Base-by-base conservation (phyloP, 2,329 filamentous ascomycete genomes). In the Ophiostoma sp. region DNA sequence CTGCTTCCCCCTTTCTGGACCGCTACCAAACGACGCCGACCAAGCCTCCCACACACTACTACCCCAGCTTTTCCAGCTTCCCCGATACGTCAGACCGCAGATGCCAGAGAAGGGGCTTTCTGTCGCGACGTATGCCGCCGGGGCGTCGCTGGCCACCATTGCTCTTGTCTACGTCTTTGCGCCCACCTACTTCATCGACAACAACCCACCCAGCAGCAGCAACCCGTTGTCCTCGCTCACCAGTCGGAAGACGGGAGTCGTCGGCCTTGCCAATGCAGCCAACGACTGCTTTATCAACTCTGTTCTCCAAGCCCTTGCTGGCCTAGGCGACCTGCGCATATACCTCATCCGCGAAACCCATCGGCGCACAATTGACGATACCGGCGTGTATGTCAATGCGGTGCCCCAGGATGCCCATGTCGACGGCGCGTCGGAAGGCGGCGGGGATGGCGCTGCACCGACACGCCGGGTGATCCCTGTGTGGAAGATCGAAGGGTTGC, bases 271-370 rank as follows among this genome's bases (percentile, higher is more conserved):
- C 67, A 99, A 99, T 78, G 88, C 92, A 8, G 95, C 94, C 73
- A 99, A 99, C 79, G 95, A 95, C 78, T 95, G 91, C 81, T 95
- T 94, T 79, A 97, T 98, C 81, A 99, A 99, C 79, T 97, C 93
- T 38, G 90, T 97, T 27, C 85, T 99, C 47, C 95, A 99, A 80
- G 93, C 92, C 7, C 84, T 99, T 60, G 94, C 95, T 14, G 95
- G 95, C 2, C 82, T 98, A 44, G 91, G 90, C 65, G 93, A 98
- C 76, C 82, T 99, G 75, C 89, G 95, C 72, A 79, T 95, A 73
- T 99, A 97, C 79, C 82, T 99, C 71, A 97, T 98, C 75, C 87
- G 92, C 73, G 94, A 98, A 80, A 89, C 91, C 45, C 92, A 97
- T 78, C 86, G 93, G 70, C 87, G 94, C 72, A 85, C 86, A 72